These are phyloP conservation scores for Tephrocybe sp. DNA, from an alignment of 768 basidiomycete species.

Conservation along the genomic window DNA sequence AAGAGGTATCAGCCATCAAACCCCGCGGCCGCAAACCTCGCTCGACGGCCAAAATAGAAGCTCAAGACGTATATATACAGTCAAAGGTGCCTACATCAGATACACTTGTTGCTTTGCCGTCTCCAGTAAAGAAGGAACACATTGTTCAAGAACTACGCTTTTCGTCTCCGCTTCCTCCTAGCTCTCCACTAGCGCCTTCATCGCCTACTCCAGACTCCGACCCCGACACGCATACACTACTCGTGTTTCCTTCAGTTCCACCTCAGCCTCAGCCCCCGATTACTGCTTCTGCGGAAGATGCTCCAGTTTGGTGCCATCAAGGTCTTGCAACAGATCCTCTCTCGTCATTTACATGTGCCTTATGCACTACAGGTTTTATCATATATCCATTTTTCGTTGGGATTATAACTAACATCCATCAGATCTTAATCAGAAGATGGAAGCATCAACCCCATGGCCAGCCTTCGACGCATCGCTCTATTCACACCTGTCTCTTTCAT, in stretches of 20 bases:
- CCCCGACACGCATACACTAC: not conserved
- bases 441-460: not conserved
- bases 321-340: not conserved
- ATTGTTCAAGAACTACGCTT: not conserved
- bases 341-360: conserved; percentile 6
- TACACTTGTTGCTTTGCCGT: conserved; percentile 8
- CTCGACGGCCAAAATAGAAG: not conserved
- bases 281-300: not conserved
- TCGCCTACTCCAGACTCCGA: not conserved
- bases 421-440: not conserved
- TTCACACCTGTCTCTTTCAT: not conserved
- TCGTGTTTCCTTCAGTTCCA: not conserved
- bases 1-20: not conserved
- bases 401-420: not conserved
- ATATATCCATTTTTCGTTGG: not conserved
- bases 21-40: not conserved
- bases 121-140: conserved; percentile 1
- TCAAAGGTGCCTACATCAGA: conserved; percentile 6
- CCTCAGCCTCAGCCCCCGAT: not conserved
- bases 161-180: conserved; percentile 11
- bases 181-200: conserved; percentile 4
- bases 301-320: conserved; percentile 5
- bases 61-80: not conserved
- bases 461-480: not conserved
- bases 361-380: conserved; percentile 13